These are phyloP conservation scores for Cystobasidium ongulense DNA, from an alignment of 768 basidiomycete genomes.

Conservation along the genomic window DNA sequence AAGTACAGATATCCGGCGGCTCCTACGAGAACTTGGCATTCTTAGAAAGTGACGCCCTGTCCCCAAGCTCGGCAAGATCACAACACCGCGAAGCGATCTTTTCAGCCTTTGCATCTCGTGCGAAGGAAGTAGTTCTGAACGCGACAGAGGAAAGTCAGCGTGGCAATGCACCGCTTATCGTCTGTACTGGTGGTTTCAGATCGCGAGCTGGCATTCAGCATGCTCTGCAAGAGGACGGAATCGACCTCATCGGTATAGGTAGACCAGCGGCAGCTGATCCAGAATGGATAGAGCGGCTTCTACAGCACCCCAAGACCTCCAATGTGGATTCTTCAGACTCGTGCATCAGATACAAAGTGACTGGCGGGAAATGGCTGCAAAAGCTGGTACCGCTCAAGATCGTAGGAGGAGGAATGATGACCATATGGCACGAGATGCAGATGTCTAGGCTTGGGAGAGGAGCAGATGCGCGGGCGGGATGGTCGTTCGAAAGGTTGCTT, in stretches of 20 bases:
- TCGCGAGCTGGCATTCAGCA: conserved; percentile 52
- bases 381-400: conserved; percentile 50
- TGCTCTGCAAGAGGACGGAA: conserved; percentile 51
- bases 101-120: conserved; percentile 57
- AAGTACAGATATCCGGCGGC: conserved; percentile 66
- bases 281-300: conserved; percentile 64
- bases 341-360: conserved; percentile 43
- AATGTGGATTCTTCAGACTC: conserved; percentile 39
- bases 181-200: conserved; percentile 73
- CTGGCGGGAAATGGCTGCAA: conserved; percentile 18
- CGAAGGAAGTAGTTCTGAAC: conserved; percentile 50
- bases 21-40: conserved; percentile 62
- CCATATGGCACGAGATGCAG: conserved; percentile 62
- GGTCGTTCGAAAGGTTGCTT: conserved; percentile 10
- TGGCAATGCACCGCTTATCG: conserved; percentile 53
- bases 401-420: conserved; percentile 57
- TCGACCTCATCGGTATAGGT: conserved; percentile 70
- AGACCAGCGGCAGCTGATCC: conserved; percentile 56
- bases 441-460: conserved; percentile 53
- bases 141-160: conserved; percentile 39
- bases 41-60: neutral
- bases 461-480: neutral
- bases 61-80: conserved; percentile 31
- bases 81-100: conserved; percentile 64
- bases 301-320: conserved; percentile 57